Evolutionary conservation across 1,284 basidiomycete genomes (phyloP).

Genomic region (Naganishia cerealis): DNA sequence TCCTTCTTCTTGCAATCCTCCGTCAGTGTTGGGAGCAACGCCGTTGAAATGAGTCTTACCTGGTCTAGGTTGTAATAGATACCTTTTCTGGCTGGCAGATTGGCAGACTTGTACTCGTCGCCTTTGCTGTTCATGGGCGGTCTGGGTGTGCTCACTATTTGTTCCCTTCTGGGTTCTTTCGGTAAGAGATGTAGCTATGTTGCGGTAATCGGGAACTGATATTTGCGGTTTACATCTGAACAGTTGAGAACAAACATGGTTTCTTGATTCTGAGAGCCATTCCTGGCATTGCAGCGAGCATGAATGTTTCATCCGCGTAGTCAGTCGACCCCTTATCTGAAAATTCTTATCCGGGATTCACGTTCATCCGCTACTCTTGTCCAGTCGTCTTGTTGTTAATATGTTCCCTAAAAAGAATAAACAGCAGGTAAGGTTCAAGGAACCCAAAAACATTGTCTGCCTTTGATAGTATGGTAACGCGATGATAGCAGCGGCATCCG

Average conservation of each 20-base stretch:
- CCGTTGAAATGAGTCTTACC: neutral
- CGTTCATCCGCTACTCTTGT: neutral
- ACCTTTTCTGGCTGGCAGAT: conserved; percentile 46
- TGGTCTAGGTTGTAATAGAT: conserved; percentile 13
- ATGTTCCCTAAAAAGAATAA: conserved; percentile 6
- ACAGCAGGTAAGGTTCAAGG: neutral
- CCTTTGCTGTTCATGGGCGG: conserved; percentile 44
- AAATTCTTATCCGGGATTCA: neutral
- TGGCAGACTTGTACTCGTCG: conserved; percentile 46
- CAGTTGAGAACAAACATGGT: conserved; percentile 47
- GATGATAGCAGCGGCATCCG: too few species aligned
- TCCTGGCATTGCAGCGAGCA: conserved; percentile 43
- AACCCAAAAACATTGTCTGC: too few species aligned
- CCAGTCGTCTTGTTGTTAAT: conserved; percentile 5
- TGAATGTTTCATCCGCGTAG: conserved; percentile 44
- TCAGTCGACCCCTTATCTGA: conserved; percentile 4
- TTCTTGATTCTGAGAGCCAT: conserved; percentile 49
- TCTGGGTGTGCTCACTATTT: conserved; percentile 41
- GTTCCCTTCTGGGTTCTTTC: conserved; percentile 37
- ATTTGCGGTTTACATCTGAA: neutral
- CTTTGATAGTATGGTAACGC: too few species aligned
- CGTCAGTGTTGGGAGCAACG: neutral
- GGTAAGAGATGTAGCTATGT: neutral
- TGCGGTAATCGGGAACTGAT: neutral
- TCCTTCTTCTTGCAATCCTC: neutral